Evolutionary conservation across 176 grass and related monocot species (phyloP), one percentile per base, ranked within the genome.

Genomic region (Raddia distichophylla): DNA sequence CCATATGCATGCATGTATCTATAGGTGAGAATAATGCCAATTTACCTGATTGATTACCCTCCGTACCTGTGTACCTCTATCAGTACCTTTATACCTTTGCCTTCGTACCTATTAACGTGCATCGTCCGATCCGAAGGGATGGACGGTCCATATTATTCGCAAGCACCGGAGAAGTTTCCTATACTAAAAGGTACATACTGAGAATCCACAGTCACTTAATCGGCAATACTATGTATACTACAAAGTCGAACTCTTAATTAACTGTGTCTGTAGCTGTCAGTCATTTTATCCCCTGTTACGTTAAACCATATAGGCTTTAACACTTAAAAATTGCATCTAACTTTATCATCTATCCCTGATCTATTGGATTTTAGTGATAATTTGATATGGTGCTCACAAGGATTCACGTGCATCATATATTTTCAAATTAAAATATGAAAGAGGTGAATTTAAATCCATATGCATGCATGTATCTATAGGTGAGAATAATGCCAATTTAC

Each of bases 401-500:
- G 11, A 46, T 57, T 44, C 51, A 56, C 3, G 47, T 52, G 34
- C 77, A 44, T 56, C n/a, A 56, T 5, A 33, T 52, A 18, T 63
- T 27, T 56, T 35, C 17, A 40, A 40, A 40, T 40, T 2, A 22
- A 80, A 69, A 54, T 15, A 22, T 32, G 5, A 58, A 79, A 43
- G 8, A 43, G 5, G 7, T 68, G 50, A 55, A 19, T 80, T 33
- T 44, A 62, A 74, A 69, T 61, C 22, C 16, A 18, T n/a, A n/a
- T n/a, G n/a, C n/a, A n/a, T n/a, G n/a, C 37, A 11, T 59, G 60
- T 7, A 68, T 18, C 4, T 40, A 40, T 49, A 35, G 32, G 18
- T 20, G 48, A 64, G 10, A 71, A 64, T 5, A 53, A 59, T 61
- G 78, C 47, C 37, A 40, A 40, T 65, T 82, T 90, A 95, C 87